phyloP scores from a whole-genome alignment of 257 asterid genomes.

The Mitragyna speciosa region DNA sequence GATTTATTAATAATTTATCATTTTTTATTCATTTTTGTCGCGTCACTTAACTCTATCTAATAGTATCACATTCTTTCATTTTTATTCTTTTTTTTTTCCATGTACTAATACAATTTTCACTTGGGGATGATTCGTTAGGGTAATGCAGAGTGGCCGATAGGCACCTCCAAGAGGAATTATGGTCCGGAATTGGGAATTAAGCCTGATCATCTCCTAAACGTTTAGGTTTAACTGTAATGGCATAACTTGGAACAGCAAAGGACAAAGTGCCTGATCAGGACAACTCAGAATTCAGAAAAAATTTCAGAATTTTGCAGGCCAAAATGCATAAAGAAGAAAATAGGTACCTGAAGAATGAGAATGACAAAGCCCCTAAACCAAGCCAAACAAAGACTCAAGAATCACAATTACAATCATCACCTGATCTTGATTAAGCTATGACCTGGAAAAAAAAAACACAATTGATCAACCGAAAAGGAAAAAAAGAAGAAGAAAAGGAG shows the following conservation, averaged over 20 bases:
- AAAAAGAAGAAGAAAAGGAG: not conserved
- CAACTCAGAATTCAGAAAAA: conserved; percentile 19
- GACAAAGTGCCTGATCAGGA: conserved; percentile 18
- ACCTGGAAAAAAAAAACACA: conserved; percentile 6
- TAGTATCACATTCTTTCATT: too few species aligned
- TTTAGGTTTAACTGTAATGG: not conserved
- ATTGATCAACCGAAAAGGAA: not conserved
- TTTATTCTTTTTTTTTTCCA: not conserved
- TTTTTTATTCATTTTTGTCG: too few species aligned
- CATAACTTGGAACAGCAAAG: conserved; percentile 12
- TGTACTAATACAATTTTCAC: not conserved
- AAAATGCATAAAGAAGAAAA: not conserved
- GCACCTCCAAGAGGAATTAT: not conserved
- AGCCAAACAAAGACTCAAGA: conserved; percentile 27
- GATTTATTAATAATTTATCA: too few species aligned
- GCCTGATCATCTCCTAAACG: not conserved
- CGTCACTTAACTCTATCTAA: too few species aligned
- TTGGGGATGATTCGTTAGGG: not conserved
- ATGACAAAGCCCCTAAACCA: conserved; percentile 30
- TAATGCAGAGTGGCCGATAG: not conserved
- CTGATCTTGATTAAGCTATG: not conserved
- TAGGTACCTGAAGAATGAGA: conserved; percentile 32
- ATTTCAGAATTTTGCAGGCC: not conserved
- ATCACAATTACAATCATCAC: not conserved
- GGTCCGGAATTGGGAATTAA: not conserved